phyloP scores from a whole-genome alignment of 345 rosid species.

The Tarenaya hassleriana region DNA sequence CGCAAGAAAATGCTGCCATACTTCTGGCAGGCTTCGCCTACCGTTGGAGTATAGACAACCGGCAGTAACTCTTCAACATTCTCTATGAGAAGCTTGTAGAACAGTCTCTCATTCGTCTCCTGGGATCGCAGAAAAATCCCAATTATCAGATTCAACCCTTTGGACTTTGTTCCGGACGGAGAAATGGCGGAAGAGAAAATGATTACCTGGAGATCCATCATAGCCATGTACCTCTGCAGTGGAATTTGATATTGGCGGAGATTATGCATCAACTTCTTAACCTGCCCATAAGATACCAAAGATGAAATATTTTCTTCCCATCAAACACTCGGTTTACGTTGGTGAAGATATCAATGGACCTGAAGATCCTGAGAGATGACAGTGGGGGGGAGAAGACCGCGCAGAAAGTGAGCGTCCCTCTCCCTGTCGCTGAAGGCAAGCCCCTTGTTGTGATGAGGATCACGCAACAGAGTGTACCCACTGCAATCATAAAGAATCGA shows the following conservation, averaged over 20 bases:
- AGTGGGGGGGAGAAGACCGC: slow-evolving; percentile 91
- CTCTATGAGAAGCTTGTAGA: slow-evolving; percentile 87
- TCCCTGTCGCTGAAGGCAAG: slow-evolving; percentile 81
- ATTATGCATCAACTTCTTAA: slow-evolving; percentile 79
- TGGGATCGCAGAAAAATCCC: slow-evolving; percentile 24
- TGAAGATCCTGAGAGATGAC: slow-evolving; percentile 85
- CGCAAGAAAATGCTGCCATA: slow-evolving; percentile 95
- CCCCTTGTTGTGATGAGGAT: slow-evolving; percentile 96
- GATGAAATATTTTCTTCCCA: neutral
- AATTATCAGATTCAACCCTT: neutral
- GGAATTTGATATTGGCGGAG: slow-evolving; percentile 89
- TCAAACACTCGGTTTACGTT: neutral
- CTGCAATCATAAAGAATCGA: slow-evolving; percentile 34
- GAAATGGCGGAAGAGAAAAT: neutral
- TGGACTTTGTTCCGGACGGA: slow-evolving; percentile 6
- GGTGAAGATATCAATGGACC: slow-evolving; percentile 36
- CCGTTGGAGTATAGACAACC: slow-evolving; percentile 92
- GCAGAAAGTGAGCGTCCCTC: slow-evolving; percentile 84
- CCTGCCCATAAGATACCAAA: slow-evolving; percentile 32
- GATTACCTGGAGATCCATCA: slow-evolving; percentile 99
- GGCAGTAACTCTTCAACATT: slow-evolving; percentile 95
- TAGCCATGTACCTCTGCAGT: slow-evolving; percentile 84
- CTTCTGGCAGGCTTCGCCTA: slow-evolving; percentile 98
- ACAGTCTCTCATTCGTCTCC: slow-evolving; percentile 82
- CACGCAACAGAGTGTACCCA: slow-evolving; percentile 88